phyloP scores from a whole-genome alignment of 2,329 filamentous ascomycete genomes.

The Monilinia fructicola region DNA sequence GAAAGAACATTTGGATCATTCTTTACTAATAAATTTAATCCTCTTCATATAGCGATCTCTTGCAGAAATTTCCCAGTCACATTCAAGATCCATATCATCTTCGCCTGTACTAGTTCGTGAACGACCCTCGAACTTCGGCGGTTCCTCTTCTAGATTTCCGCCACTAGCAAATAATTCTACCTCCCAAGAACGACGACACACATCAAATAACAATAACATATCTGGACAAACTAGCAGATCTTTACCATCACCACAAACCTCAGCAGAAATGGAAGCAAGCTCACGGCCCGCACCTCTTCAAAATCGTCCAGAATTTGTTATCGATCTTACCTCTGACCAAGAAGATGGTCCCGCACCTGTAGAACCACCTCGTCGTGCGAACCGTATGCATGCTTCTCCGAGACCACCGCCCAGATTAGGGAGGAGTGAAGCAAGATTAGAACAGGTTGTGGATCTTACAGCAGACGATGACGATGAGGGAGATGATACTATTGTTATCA shows the following conservation, averaged over 20 bases:
- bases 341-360: slow-evolving; percentile 29
- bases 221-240: slow-evolving; percentile 14
- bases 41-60: slow-evolving; percentile 34
- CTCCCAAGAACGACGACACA: slow-evolving; percentile 31
- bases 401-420: slow-evolving; percentile 32
- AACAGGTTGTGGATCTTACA: slow-evolving; percentile 54
- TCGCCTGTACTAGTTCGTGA: slow-evolving; percentile 34
- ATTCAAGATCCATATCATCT: slow-evolving; percentile 35
- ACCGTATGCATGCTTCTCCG: slow-evolving; percentile 22
- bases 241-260: slow-evolving; percentile 22
- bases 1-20: not conserved
- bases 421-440: slow-evolving; percentile 35
- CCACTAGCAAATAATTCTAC: slow-evolving; percentile 22
- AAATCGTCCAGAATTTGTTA: slow-evolving; percentile 37
- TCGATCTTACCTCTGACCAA: slow-evolving; percentile 40
- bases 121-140: slow-evolving; percentile 19
- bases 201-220: slow-evolving; percentile 36
- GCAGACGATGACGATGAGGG: slow-evolving; percentile 43
- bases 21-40: slow-evolving; percentile 24
- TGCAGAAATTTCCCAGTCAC: slow-evolving; percentile 39
- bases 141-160: slow-evolving; percentile 25
- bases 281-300: slow-evolving; percentile 30
- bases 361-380: slow-evolving; percentile 15
- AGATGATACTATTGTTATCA: slow-evolving; percentile 21
- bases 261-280: slow-evolving; percentile 33